These are phyloP conservation scores for Aureobasidium sp. DNA, from an alignment of 2,329 filamentous ascomycete species.

Conservation along the genomic window DNA sequence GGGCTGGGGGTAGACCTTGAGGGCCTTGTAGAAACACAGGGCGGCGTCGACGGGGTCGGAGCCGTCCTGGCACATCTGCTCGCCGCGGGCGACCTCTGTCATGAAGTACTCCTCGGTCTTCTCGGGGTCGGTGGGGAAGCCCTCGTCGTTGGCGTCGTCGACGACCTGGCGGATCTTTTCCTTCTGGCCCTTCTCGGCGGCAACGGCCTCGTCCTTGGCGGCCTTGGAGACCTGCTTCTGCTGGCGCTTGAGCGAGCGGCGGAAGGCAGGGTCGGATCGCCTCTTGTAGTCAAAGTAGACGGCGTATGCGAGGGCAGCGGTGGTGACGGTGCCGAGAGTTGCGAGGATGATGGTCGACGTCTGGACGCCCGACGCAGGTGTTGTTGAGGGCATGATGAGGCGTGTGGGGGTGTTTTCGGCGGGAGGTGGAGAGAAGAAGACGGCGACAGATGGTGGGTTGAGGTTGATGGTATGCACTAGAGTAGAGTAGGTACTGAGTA, in stretches of 20 bases:
- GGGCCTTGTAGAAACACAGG: conserved; percentile 92
- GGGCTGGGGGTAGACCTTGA: conserved; percentile 96
- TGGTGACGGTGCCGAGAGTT: conserved; percentile 50
- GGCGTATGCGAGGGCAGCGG: conserved; percentile 55
- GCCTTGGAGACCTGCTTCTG: conserved; percentile 63
- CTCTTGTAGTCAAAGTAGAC: conserved; percentile 60
- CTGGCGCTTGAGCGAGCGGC: conserved; percentile 60
- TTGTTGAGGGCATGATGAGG: conserved; percentile 27
- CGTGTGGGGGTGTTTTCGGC: background rate
- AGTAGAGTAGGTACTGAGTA: background rate
- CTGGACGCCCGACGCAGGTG: conserved; percentile 35
- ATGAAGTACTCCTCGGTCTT: conserved; percentile 97
- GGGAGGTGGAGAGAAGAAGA: background rate
- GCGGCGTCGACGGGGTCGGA: conserved; percentile 71
- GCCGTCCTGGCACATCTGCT: conserved; percentile 71
- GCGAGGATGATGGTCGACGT: conserved; percentile 51
- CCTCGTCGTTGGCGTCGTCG: conserved; percentile 77
- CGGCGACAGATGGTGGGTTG: background rate
- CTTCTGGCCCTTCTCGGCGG: conserved; percentile 57
- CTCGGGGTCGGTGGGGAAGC: conserved; percentile 82
- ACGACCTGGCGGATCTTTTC: conserved; percentile 67
- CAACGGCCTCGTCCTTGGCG: conserved; percentile 64
- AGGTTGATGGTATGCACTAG: background rate
- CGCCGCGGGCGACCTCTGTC: conserved; percentile 84
- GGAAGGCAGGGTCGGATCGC: conserved; percentile 55